Evolutionary conservation across 129 eudicot genomes (phyloP).

Genomic region (Mikania micrantha): DNA sequence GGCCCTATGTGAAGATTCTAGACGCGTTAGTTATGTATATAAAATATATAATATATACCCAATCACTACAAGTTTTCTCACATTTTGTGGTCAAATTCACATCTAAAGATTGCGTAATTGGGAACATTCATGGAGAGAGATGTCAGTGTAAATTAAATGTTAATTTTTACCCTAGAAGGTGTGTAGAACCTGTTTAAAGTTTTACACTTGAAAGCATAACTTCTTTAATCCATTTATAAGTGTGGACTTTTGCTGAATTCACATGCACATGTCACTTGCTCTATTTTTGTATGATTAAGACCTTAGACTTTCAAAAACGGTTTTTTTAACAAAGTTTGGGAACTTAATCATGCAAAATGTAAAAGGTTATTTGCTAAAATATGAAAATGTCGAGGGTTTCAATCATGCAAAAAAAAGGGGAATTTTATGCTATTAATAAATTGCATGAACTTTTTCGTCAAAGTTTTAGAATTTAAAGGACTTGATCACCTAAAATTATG

Average conservation of each 20-base stretch:
- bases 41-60: no score
- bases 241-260: neutral
- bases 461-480: neutral
- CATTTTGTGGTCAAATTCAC: neutral
- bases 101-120: neutral
- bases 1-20: neutral
- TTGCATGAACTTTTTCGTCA: neutral
- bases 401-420: neutral
- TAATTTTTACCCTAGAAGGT: neutral
- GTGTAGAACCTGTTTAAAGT: neutral
- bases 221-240: neutral
- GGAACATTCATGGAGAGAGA: neutral
- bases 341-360: neutral
- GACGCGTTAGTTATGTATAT: neutral
- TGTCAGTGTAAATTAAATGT: neutral
- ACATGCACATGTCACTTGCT: neutral
- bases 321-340: neutral
- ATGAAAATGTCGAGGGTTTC: neutral
- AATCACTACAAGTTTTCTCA: neutral
- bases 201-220: neutral
- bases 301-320: neutral
- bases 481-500: neutral
- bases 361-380: neutral
- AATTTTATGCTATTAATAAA: no score
- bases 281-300: neutral